Conservation (phyloP, 768 basidiomycete species). For the Lactarius tabidus region DNA sequence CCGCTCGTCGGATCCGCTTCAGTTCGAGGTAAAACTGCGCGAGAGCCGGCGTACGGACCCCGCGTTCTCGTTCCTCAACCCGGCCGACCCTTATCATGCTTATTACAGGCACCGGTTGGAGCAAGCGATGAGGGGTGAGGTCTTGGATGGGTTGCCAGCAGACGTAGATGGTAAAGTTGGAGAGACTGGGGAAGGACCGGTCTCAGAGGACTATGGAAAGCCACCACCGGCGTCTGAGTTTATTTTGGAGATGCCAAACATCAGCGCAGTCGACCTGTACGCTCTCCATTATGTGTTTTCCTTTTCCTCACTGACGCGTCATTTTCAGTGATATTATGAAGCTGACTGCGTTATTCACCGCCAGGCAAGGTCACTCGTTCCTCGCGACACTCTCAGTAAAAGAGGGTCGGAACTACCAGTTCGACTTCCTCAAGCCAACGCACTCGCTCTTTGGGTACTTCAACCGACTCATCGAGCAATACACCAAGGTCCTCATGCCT, state of each 20-base stretch:
- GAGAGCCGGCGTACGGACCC: conserved; percentile 95
- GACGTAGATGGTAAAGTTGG: conserved; percentile 15
- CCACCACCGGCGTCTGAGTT: conserved; percentile 83
- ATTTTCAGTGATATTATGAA: conserved; percentile 83
- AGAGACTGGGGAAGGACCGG: conserved; percentile 12
- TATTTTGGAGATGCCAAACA: conserved; percentile 79
- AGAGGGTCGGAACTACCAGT: conserved; percentile 95
- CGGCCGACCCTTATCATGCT: conserved; percentile 95
- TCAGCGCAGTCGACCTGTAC: conserved; percentile 86
- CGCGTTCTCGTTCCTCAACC: conserved; percentile 98
- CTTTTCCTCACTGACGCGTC: not conserved
- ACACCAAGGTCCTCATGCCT: conserved; percentile 85
- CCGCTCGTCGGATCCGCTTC: conserved; percentile 86
- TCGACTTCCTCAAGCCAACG: conserved; percentile 93
- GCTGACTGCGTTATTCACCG: conserved; percentile 92
- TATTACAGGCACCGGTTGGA: conserved; percentile 95
- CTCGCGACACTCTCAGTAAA: conserved; percentile 77
- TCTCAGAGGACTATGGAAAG: conserved; percentile 51
- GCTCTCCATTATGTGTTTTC: conserved; percentile 34
- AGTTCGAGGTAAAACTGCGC: conserved; percentile 96
- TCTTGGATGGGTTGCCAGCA: conserved; percentile 53
- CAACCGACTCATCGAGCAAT: conserved; percentile 95
- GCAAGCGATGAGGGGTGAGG: conserved; percentile 70
- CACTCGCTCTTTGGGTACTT: conserved; percentile 97
- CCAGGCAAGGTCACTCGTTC: conserved; percentile 84